phyloP scores from a whole-genome alignment of 2,329 filamentous ascomycete species.

The Thielaviopsis populi region DNA sequence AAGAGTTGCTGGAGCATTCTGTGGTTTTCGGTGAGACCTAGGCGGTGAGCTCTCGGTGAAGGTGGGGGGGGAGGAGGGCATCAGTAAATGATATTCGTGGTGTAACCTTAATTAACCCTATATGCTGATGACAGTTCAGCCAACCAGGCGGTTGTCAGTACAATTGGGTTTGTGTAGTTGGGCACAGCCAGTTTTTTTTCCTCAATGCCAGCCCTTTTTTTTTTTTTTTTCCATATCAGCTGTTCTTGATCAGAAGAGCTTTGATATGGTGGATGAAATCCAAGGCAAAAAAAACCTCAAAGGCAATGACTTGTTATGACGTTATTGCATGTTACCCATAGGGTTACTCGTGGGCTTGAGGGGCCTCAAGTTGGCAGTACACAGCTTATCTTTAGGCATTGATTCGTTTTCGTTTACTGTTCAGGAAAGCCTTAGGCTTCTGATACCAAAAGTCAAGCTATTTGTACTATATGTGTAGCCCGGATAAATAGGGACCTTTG shows the following conservation, averaged over 20 bases:
- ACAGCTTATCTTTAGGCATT: background rate
- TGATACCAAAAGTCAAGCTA: background rate
- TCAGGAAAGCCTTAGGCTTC: background rate
- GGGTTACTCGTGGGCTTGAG: background rate
- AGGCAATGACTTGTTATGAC: background rate
- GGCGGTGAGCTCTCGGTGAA: constrained; percentile 7
- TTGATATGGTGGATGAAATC: background rate
- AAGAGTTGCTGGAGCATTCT: constrained; percentile 15
- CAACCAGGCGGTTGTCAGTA: too few species aligned
- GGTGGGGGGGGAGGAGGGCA: too few species aligned
- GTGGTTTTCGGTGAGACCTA: background rate
- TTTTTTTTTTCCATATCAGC: too few species aligned
- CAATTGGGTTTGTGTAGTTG: too few species aligned
- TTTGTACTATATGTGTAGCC: background rate
- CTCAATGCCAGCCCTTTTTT: too few species aligned
- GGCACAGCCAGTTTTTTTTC: too few species aligned
- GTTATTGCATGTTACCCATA: background rate
- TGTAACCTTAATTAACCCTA: constrained; percentile 2
- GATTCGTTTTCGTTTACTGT: background rate
- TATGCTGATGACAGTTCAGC: background rate
- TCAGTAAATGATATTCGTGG: background rate
- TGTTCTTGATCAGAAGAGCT: too few species aligned
- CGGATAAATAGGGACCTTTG: background rate
- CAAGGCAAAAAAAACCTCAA: background rate
- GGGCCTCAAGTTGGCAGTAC: background rate